Evolutionary conservation across 2,329 filamentous ascomycete species (phyloP).

Genomic region (Aureobasidium pullulans): DNA sequence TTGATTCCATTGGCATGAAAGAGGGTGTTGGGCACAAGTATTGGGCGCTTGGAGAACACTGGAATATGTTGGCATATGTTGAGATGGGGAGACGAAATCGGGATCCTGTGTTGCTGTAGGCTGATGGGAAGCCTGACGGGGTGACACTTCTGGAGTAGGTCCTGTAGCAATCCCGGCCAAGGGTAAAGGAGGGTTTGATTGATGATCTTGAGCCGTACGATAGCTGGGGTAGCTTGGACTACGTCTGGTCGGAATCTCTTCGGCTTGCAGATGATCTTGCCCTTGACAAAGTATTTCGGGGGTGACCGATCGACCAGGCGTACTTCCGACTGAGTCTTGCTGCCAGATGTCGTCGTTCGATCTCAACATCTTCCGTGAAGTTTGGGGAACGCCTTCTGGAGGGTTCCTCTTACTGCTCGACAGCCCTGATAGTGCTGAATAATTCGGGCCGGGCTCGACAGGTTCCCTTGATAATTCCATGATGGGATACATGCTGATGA

Average conservation of each 20-base stretch:
- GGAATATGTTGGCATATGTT: not conserved
- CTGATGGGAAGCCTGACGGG: not conserved
- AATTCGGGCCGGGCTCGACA: not conserved
- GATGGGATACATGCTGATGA: not conserved
- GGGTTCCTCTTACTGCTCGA: too few relatives aligned
- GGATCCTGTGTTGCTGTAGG: not conserved
- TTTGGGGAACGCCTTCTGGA: not conserved
- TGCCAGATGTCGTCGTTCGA: not conserved
- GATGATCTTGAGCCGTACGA: too few relatives aligned
- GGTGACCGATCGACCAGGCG: not conserved
- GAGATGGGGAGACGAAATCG: not conserved
- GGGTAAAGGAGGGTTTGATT: not conserved
- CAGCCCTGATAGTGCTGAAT: too few relatives aligned
- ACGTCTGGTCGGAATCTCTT: not conserved
- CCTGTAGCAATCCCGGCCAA: too few relatives aligned
- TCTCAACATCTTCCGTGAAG: not conserved
- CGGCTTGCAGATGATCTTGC: not conserved
- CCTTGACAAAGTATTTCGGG: not conserved
- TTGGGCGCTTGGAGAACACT: not conserved
- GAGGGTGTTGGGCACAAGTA: not conserved
- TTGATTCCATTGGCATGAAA: not conserved
- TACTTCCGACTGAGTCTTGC: not conserved
- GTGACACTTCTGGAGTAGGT: too few relatives aligned
- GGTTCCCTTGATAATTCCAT: not conserved
- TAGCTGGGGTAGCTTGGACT: too few relatives aligned